A percentile compares a stretch with the other conserved stretches of the same genome.
phyloP scores from a whole-genome alignment of 768 basidiomycete genomes.

The Pleurotus citrinopileatus region DNA sequence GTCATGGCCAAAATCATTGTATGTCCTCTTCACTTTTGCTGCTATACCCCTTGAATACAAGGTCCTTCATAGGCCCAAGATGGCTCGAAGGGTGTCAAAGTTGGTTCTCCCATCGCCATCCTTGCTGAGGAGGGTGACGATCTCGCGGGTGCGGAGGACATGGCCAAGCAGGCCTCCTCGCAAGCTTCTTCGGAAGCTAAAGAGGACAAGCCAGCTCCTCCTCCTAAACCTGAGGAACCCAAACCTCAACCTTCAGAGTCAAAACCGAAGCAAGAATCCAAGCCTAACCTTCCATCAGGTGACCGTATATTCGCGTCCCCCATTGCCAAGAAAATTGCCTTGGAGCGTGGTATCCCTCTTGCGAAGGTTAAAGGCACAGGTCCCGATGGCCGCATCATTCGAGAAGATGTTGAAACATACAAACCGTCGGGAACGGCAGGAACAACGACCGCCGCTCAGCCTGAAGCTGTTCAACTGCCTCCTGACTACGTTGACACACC shows the following conservation, averaged over 20 bases:
- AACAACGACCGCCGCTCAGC: constrained; percentile 42
- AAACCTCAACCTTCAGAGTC: constrained; percentile 30
- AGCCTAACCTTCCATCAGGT: constrained; percentile 57
- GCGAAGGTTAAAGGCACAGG: constrained; percentile 90
- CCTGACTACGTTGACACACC: constrained; percentile 88
- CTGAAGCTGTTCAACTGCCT: constrained; percentile 43
- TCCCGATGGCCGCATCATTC: constrained; percentile 90
- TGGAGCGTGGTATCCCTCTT: constrained; percentile 91
- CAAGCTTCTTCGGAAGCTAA: constrained; percentile 33
- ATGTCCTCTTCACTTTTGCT: constrained; percentile 26
- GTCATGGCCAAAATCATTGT: constrained; percentile 96
- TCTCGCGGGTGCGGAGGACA: constrained; percentile 72
- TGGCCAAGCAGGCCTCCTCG: constrained; percentile 64
- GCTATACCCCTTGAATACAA: not conserved
- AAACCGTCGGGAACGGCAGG: constrained; percentile 50
- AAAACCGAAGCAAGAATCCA: constrained; percentile 37
- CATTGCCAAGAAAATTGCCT: constrained; percentile 94
- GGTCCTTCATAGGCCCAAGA: constrained; percentile 56
- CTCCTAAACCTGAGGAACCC: constrained; percentile 11
- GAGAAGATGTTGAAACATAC: constrained; percentile 92
- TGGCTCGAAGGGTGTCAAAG: constrained; percentile 83
- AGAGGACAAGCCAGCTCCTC: constrained; percentile 37
- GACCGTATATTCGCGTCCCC: constrained; percentile 94
- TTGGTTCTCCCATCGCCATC: constrained; percentile 90
- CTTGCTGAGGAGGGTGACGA: constrained; percentile 96